Evolutionary conservation across 2,329 filamentous ascomycete genomes (phyloP), one percentile per base, ranked within the genome.

Genomic region (Colletotrichum musae): DNA sequence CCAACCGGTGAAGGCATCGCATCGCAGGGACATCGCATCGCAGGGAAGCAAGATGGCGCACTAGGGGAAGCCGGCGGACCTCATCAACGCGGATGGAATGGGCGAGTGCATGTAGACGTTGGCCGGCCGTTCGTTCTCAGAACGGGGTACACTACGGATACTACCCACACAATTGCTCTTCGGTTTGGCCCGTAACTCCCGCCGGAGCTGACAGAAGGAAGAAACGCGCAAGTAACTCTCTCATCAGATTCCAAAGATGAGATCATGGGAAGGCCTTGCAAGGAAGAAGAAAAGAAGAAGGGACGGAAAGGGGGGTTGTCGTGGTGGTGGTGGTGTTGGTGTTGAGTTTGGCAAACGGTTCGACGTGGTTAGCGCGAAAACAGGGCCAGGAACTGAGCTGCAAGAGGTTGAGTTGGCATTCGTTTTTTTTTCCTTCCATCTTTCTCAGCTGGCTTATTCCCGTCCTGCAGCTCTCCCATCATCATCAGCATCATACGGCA

Each of bases 211-310:
- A 28, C 52, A 54, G 47, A 57, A 47, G 36, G 53, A 39, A 10
- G 32, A 6, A 36, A 36, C 7, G 32, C 32, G 51, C 45, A 39
- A 32, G 47, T 45, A 64, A 56, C 13, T 51, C 53, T 64, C 53
- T 64, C 59, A 58, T 32, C 60, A 48, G 59, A 68, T 53, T 28
- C 16, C 59, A n/a, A 58, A 32, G 53, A 48, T 18, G 60, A 59
- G 59, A 64, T n/a, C 47, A 48, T 18, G 60, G 65, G 59, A 64
- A n/a, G 26, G 60, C 59, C 65, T 64, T 68, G 65, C 28, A 58
- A 52, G 28, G 43, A 68, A 68, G 60, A 68, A 68, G 65, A 53
- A 68, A 68, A 47, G 48, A 54, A 65, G 52, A 57, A 43, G 59
- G 39, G 47, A 39, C 43, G 45, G 13, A 45, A 50, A 18, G 21